Conservation (phyloP, 495 filamentous ascomycete genomes). For the Staphylotrichum longicolle region DNA sequence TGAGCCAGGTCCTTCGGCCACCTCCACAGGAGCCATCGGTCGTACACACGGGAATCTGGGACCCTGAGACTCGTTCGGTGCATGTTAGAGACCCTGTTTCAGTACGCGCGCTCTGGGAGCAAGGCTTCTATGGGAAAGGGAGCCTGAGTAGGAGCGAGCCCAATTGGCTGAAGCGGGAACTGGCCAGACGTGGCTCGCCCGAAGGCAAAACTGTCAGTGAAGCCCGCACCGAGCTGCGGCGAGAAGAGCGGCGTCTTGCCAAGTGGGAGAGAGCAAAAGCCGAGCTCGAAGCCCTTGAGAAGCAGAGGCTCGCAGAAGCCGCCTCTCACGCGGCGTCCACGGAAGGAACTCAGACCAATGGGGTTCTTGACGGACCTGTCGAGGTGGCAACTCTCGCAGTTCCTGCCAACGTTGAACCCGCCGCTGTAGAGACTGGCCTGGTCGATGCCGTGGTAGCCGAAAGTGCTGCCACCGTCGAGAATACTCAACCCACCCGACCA, state of each 20-base stretch:
- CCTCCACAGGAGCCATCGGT: conserved; percentile 62
- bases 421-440: background rate
- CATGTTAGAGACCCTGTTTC: conserved; percentile 76
- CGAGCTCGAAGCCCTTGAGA: conserved; percentile 75
- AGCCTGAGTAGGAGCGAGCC: conserved; percentile 90
- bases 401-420: background rate
- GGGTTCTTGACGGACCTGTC: conserved; percentile 4
- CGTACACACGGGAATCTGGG: conserved; percentile 72
- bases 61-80: conserved; percentile 72
- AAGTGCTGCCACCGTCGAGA: background rate
- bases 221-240: conserved; percentile 69
- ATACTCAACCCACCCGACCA: background rate
- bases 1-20: conserved; percentile 67
- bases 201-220: conserved; percentile 60
- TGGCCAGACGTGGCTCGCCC: conserved; percentile 61
- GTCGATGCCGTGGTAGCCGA: conserved; percentile 1
- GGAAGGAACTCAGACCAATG: conserved; percentile 1
- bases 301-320: conserved; percentile 63
- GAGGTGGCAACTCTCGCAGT: background rate
- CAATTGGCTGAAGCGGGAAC: conserved; percentile 83
- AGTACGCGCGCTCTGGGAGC: conserved; percentile 83
- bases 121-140: conserved; percentile 95
- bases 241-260: conserved; percentile 74
- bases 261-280: conserved; percentile 88
- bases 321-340: conserved; percentile 24